Percentiles rank a stretch among this genome's conserved stretches.
These are phyloP conservation scores for Casaregolazyma suthepensis DNA, from an alignment of 1,139 yeast species.

Conservation along the genomic window DNA sequence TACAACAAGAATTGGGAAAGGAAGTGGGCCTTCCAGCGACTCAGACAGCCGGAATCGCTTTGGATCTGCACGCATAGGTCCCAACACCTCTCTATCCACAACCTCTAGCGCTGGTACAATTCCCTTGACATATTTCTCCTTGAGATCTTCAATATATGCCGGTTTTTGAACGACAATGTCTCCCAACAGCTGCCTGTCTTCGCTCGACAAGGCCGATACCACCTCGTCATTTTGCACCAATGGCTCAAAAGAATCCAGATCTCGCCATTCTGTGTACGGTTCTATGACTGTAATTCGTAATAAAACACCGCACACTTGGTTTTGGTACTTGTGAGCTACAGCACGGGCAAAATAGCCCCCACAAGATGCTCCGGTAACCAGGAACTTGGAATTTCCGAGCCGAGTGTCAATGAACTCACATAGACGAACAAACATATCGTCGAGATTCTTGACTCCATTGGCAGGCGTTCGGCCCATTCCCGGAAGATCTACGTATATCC, in stretches of 20 bases:
- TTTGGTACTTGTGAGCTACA: not conserved
- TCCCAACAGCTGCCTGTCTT: not conserved
- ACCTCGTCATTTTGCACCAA: not conserved
- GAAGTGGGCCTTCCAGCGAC: not conserved
- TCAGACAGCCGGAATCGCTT: not conserved
- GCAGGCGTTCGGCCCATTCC: not conserved
- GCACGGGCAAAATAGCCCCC: not conserved
- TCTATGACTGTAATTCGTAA: not conserved
- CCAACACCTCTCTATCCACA: not conserved
- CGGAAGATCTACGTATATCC: not conserved
- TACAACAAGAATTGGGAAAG: not conserved
- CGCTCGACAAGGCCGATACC: not conserved
- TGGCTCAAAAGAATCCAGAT: not conserved
- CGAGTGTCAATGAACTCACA: not conserved
- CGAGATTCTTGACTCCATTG: not conserved
- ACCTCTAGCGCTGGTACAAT: not conserved
- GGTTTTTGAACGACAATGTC: not conserved
- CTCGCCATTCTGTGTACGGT: not conserved
- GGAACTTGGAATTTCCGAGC: not conserved
- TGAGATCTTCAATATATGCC: not conserved
- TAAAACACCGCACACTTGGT: not conserved
- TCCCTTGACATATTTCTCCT: not conserved
- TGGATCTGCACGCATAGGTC: not conserved
- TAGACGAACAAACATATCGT: not conserved
- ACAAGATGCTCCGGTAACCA: not conserved